These are phyloP conservation scores for Brettanomyces bruxellensis DNA, from an alignment of 805 yeast species.

Conservation along the genomic window DNA sequence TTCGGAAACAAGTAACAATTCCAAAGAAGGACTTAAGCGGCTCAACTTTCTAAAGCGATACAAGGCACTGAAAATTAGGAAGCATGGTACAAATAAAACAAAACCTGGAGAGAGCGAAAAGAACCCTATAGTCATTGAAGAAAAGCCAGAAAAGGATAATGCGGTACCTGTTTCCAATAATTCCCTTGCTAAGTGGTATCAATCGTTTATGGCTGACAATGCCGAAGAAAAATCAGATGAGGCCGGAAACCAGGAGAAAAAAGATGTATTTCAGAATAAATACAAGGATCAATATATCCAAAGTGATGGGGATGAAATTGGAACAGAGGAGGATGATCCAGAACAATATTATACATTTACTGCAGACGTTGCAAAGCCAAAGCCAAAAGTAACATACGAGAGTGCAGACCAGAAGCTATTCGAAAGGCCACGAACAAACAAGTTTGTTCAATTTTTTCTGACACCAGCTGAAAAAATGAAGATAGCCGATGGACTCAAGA, in stretches of 20 bases:
- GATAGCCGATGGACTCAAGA: not conserved
- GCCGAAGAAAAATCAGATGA: too few species aligned
- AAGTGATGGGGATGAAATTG: not conserved
- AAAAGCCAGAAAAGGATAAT: not conserved
- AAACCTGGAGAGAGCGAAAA: not conserved
- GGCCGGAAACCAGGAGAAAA: too few species aligned
- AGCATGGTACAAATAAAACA: not conserved
- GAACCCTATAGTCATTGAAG: not conserved
- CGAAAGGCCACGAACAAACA: not conserved
- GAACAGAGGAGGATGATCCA: not conserved
- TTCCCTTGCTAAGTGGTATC: too few species aligned
- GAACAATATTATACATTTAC: constrained; percentile 2
- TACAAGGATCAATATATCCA: not conserved
- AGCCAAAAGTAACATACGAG: not conserved
- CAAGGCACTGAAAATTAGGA: not conserved
- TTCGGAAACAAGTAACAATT: too few species aligned
- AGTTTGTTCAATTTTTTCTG: not conserved
- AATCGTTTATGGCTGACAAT: too few species aligned
- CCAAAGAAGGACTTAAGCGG: not conserved
- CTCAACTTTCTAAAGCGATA: not conserved
- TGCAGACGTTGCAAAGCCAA: not conserved
- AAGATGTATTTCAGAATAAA: too few species aligned
- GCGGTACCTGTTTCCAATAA: not conserved
- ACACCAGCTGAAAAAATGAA: constrained; percentile 1
- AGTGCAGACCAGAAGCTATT: not conserved